A percentile compares a stretch with the other conserved stretches of the same genome.
Conservation (phyloP, 495 filamentous ascomycete genomes). For the Aspergillus affinis region DNA sequence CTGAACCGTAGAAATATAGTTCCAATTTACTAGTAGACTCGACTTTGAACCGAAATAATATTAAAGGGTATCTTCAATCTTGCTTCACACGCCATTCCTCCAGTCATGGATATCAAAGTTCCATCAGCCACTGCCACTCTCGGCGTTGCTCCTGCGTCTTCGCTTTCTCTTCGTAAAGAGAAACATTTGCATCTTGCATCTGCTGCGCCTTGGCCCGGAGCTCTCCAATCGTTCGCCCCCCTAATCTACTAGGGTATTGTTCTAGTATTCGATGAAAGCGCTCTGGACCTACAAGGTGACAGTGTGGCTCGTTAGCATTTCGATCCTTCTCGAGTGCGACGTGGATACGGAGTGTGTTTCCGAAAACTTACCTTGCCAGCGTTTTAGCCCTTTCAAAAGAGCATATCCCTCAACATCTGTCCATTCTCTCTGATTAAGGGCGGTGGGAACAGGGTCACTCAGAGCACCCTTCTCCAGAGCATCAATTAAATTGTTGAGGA, state of each 20-base stretch:
- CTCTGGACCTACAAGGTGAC: constrained; percentile 10
- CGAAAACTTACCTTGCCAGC: constrained; percentile 21
- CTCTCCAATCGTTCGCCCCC: constrained; percentile 13
- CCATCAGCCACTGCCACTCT: constrained; percentile 25
- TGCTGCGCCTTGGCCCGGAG: constrained; percentile 16
- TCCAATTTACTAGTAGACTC: too few relatives aligned
- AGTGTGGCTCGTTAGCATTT: neutral
- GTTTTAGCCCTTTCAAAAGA: constrained; percentile 20
- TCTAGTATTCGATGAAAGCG: constrained; percentile 21
- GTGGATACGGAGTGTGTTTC: too few relatives aligned
- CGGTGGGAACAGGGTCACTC: too few relatives aligned
- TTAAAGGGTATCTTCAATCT: constrained; percentile 3
- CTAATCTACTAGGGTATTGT: constrained; percentile 15
- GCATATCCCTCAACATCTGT: constrained; percentile 18
- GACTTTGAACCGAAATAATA: too few relatives aligned
- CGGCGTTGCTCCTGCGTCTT: constrained; percentile 22
- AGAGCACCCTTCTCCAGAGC: neutral
- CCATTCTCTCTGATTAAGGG: constrained; percentile 9
- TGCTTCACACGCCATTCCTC: neutral
- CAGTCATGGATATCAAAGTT: constrained; percentile 6
- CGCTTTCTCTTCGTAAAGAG: neutral
- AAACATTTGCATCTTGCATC: neutral
- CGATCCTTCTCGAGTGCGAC: neutral
- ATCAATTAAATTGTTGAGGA: neutral
- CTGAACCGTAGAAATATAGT: neutral